phyloP scores from a whole-genome alignment of 257 asterid genomes.

The Nicotiana attenuata region DNA sequence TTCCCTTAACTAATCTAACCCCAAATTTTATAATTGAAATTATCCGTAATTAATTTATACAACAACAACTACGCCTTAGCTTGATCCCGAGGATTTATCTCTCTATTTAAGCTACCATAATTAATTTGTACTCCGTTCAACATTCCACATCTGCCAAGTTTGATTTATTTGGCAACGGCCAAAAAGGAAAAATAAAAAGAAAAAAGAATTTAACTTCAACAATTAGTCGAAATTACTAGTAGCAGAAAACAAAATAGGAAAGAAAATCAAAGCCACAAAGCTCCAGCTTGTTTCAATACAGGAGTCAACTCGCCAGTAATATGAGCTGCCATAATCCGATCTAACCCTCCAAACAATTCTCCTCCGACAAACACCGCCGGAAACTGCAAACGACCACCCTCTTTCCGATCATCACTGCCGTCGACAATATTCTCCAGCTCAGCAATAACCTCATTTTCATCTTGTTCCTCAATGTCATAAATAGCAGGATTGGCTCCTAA shows the following conservation, averaged over 20 bases:
- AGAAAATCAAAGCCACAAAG: conserved; percentile 72
- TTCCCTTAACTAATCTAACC: no score
- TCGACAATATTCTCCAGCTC: conserved; percentile 19
- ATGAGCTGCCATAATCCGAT: conserved; percentile 66
- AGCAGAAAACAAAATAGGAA: neutral
- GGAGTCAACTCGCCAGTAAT: conserved; percentile 85
- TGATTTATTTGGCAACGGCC: neutral
- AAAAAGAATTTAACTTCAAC: neutral
- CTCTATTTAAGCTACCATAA: no score
- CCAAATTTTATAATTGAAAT: neutral
- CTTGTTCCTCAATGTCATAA: conserved; percentile 44
- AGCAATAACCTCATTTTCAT: conserved; percentile 27
- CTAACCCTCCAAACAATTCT: conserved; percentile 70
- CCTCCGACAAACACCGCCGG: conserved; percentile 91
- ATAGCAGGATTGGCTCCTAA: conserved; percentile 66
- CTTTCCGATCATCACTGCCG: neutral
- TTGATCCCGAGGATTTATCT: no score
- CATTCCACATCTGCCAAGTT: neutral
- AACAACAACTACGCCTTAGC: no score
- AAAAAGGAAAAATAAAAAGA: neutral
- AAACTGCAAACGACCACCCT: conserved; percentile 26
- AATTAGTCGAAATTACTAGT: neutral
- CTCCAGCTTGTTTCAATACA: conserved; percentile 57
- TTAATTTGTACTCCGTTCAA: no score
- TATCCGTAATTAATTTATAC: no score